Evolutionary conservation across 1,139 yeast genomes (phyloP), one percentile per base, ranked within the genome.

Genomic region (Eremothecium cymbalariae): DNA sequence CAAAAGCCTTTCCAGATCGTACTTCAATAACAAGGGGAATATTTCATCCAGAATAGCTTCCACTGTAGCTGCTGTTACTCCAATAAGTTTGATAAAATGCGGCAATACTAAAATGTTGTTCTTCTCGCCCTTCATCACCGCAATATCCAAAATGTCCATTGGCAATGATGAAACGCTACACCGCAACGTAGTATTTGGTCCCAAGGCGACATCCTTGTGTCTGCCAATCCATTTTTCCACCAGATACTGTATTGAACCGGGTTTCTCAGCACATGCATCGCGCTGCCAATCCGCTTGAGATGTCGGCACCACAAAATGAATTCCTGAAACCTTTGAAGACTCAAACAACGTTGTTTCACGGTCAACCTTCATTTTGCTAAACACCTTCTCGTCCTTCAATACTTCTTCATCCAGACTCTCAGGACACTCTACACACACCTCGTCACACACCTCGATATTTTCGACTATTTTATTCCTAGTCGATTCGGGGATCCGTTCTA

Each of bases 201-300:
- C 44, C 36, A 33, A 4, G 46, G 42, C 18, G 46, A 50, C 11
- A 53, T 47, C 1, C 45, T 47, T 47, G 5, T 51, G 36, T 1
- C 39, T 39, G 2, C 45, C 39, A 9, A 70, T 65, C 83, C 83
- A 78, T 6, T 51, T 33, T 7, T 60, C 55, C 7, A 81, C 65
- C 7, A 61, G 63, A 29, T 68, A 48, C 31, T 80, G 71, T 22
- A 85, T 65, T 0, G 78, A 66, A 2, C 70, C 67, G 17, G 59
- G 40, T 3, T 62, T 70, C 31, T 72, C 79, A 7, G 70, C 61
- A 8, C 60, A 51, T 5, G 94, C 85, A 51, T 81, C 81, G 43
- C 75, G 93, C 5, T 61, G 64, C 97, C 98, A 90, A 59, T 90
- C 95, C 1, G 72, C 56, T 47, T 77, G 76, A 9, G 93, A 94